These are phyloP conservation scores for Nemania sp. DNA, from an alignment of 2,329 filamentous ascomycete genomes.

Conservation along the genomic window DNA sequence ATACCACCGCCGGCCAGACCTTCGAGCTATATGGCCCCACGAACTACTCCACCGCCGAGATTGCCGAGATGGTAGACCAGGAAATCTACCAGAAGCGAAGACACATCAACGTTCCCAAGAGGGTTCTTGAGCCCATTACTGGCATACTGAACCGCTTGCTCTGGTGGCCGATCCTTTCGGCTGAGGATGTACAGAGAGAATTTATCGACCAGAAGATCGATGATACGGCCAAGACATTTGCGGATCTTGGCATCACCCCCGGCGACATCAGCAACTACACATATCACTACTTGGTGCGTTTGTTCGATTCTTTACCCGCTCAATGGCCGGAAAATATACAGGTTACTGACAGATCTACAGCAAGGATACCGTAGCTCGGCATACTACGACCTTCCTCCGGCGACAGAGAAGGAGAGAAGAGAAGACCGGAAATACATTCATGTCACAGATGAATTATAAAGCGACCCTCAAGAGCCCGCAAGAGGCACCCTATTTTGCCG, in stretches of 20 bases:
- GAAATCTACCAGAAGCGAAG: slow-evolving; percentile 90
- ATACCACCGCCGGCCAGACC: slow-evolving; percentile 86
- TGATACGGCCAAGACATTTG: slow-evolving; percentile 89
- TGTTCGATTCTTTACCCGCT: slow-evolving; percentile 39
- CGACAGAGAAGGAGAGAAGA: slow-evolving; percentile 90
- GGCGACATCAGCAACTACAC: slow-evolving; percentile 84
- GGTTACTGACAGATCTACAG: slow-evolving; percentile 49
- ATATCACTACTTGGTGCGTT: slow-evolving; percentile 87
- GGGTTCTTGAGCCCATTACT: slow-evolving; percentile 74
- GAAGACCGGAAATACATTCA: slow-evolving; percentile 98
- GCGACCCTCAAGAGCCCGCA: slow-evolving; percentile 20
- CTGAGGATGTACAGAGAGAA: slow-evolving; percentile 87
- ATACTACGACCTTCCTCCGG: slow-evolving; percentile 91
- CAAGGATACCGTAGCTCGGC: slow-evolving; percentile 87
- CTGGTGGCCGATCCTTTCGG: slow-evolving; percentile 86
- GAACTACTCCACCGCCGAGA: slow-evolving; percentile 86
- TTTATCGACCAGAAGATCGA: slow-evolving; percentile 94
- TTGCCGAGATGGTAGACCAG: slow-evolving; percentile 83
- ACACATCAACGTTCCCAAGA: slow-evolving; percentile 89
- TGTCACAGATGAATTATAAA: slow-evolving; percentile 83
- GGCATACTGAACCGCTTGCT: slow-evolving; percentile 76
- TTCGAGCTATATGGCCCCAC: slow-evolving; percentile 94
- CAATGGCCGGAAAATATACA: neutral
- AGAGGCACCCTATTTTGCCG: slow-evolving; percentile 25
- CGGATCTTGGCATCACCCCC: slow-evolving; percentile 87